phyloP scores from a whole-genome alignment of 495 filamentous ascomycete genomes.

The Halenospora varia region DNA sequence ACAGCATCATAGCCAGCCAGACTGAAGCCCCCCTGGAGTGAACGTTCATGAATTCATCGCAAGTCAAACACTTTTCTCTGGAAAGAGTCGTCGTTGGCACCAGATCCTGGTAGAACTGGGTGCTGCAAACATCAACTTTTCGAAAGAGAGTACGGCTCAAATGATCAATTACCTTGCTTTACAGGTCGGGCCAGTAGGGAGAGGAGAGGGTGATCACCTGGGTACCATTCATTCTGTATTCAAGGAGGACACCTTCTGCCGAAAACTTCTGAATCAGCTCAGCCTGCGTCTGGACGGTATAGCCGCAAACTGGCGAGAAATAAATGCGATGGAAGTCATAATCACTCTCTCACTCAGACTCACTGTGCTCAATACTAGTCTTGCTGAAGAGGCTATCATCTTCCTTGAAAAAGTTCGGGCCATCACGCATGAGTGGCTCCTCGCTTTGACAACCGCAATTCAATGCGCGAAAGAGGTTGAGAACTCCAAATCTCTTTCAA shows the following conservation, averaged over 20 bases:
- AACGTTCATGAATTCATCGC: slow-evolving; percentile 46
- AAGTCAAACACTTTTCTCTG: slow-evolving; percentile 43
- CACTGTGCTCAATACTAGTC: slow-evolving; percentile 2
- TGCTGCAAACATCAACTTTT: slow-evolving; percentile 50
- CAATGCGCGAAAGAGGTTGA: slow-evolving; percentile 34
- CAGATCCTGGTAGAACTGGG: slow-evolving; percentile 47
- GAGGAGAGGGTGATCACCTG: slow-evolving; percentile 26
- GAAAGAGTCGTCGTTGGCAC: slow-evolving; percentile 42
- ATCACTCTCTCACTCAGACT: slow-evolving; percentile 39
- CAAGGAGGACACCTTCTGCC: slow-evolving; percentile 39
- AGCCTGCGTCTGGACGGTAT: slow-evolving; percentile 36
- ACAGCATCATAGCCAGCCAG: slow-evolving; percentile 52
- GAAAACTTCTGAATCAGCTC: slow-evolving; percentile 38
- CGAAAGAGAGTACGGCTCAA: slow-evolving; percentile 37
- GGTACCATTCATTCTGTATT: slow-evolving; percentile 42
- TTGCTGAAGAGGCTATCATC: not conserved
- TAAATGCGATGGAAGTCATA: slow-evolving; percentile 41
- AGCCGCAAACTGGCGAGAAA: slow-evolving; percentile 44
- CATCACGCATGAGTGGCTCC: slow-evolving; percentile 38
- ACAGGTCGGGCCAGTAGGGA: slow-evolving; percentile 43
- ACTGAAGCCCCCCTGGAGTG: slow-evolving; percentile 38
- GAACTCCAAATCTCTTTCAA: slow-evolving; percentile 28
- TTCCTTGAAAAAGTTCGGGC: slow-evolving; percentile 23
- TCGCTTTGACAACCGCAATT: slow-evolving; percentile 39
- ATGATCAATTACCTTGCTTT: slow-evolving; percentile 40